Evolutionary conservation across 23 red algal species (phyloP), one percentile per base, ranked within the genome.

Genomic region (Gracilaria gracilis): DNA sequence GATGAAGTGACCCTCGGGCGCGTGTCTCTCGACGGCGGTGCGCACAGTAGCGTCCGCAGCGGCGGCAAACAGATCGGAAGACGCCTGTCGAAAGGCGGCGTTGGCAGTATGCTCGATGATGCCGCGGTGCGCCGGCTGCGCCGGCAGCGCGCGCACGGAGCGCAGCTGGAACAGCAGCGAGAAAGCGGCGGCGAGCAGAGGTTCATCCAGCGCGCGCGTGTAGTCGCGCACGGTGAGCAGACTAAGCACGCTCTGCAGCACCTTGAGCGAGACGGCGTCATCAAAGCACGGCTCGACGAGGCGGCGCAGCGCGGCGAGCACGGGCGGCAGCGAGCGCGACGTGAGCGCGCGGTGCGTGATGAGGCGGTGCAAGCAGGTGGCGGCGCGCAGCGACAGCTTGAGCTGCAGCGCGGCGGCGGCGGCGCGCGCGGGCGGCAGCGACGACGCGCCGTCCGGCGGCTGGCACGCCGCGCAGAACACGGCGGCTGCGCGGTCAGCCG

Each of bases 81-180:
- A 81, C 38, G 81, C 67, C 69, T 88, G 83, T 20, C 93, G 93
- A 54, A 95, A 95, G 36, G 86, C 93, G 9, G 93, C 93, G 32
- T 95, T 75, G 51, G 65, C 66, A n/a, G 85, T 95, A 0, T 84
- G 48, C 57, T 95, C 93, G 39, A 95, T 88, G 80, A 95, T 78
- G 42, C 42, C 42, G 42, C 42, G 42, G 42, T 61, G 77, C 93
- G n/a, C 27, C 25, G 28, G 62, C 79, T 6, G 54, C 20, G 23
- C 25, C 61, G 0, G 38, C 6, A 0, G 72, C 7, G n/a, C 17
- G 17, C 71, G 67, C 46, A 36, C 25, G 25, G 72, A 79, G 1
- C 77, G 61, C 13, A 95, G 39, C 31, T 61, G 29, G 44, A 95
- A 85, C 27, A 95, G 79, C 47, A 95, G 29, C 4, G 84, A 80